These are phyloP conservation scores for Fraxinus dipetala DNA, from an alignment of 305 asterid species.

Conservation along the genomic window DNA sequence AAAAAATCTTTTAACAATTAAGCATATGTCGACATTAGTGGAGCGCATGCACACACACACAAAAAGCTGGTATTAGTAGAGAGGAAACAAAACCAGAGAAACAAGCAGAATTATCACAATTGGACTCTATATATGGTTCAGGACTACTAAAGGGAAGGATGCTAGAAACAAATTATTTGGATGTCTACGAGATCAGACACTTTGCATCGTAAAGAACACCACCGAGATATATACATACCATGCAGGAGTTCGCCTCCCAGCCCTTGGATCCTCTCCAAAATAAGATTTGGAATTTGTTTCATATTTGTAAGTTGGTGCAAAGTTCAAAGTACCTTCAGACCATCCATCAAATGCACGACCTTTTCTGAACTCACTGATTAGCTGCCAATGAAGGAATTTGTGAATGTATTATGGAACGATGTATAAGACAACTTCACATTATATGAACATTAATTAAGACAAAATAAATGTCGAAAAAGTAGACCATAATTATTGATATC, in stretches of 20 bases:
- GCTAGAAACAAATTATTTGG: neutral
- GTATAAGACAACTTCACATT: neutral
- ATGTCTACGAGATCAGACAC: neutral
- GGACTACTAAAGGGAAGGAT: slow-evolving; percentile 1
- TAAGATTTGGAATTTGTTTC: slow-evolving; percentile 67
- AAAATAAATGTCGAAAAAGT: neutral
- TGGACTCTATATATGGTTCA: slow-evolving; percentile 5
- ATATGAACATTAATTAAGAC: neutral
- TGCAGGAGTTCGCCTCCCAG: slow-evolving; percentile 82
- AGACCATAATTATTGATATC: neutral
- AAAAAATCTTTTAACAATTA: neutral
- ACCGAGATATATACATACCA: slow-evolving; percentile 51
- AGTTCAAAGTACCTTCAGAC: slow-evolving; percentile 80
- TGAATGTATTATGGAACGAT: neutral
- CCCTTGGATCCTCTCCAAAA: slow-evolving; percentile 61
- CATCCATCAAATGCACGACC: slow-evolving; percentile 93
- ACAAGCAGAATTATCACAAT: neutral
- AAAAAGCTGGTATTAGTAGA: neutral
- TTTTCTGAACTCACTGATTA: slow-evolving; percentile 66
- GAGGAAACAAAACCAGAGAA: neutral
- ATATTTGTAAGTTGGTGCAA: slow-evolving; percentile 93
- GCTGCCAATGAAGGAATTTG: slow-evolving; percentile 44
- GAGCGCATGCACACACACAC: neutral
- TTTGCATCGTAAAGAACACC: neutral
- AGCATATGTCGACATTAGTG: neutral